Evolutionary conservation across 2,329 filamentous ascomycete species (phyloP).

Genomic region (Ceratocystis albifundus): DNA sequence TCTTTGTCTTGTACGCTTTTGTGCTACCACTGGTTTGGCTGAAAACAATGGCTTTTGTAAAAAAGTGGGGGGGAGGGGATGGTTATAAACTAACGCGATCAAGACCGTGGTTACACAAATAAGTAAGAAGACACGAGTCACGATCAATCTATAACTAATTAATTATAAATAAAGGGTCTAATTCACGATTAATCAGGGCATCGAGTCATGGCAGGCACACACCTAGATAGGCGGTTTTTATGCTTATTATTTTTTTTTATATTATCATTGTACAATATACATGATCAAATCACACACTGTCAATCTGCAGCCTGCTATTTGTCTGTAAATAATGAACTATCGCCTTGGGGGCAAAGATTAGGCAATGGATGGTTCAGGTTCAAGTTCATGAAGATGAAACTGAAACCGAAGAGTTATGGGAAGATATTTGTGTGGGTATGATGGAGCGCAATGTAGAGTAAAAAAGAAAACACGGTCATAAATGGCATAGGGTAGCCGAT

Average conservation of each 20-base stretch:
- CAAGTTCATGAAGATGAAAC: background rate
- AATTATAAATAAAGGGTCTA: no score
- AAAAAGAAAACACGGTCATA: background rate
- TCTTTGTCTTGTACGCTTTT: background rate
- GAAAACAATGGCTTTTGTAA: background rate
- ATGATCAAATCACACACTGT: background rate
- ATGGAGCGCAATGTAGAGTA: background rate
- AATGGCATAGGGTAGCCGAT: background rate
- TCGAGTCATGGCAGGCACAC: no score
- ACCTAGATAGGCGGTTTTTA: background rate
- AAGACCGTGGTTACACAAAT: background rate
- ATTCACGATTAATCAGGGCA: no score
- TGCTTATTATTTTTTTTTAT: background rate
- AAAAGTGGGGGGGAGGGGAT: background rate
- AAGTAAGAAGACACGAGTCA: no score
- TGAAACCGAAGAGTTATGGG: background rate
- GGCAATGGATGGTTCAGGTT: background rate
- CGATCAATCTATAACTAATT: no score
- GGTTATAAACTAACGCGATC: background rate
- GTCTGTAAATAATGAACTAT: background rate
- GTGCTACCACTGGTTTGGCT: background rate
- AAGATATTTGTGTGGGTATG: conserved; percentile 8
- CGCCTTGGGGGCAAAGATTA: background rate
- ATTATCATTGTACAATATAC: conserved; percentile 3
- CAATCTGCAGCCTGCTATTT: background rate